Conservation (phyloP, 306 rosid genomes). For the Abrus pulchellus region DNA sequence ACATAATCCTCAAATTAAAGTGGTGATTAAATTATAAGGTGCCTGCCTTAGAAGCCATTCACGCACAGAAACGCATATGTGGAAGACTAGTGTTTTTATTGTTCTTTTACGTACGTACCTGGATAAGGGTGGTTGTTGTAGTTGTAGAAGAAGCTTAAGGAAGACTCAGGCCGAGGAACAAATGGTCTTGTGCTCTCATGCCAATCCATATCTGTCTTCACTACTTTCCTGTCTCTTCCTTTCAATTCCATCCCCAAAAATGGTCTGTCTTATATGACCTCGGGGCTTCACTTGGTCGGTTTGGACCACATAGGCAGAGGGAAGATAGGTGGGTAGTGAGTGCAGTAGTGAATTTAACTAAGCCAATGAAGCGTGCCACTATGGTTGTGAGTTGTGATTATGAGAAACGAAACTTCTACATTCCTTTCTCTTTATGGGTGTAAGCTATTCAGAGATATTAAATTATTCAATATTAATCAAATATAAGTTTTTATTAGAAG, state of each 20-base stretch:
- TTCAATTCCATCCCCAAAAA: slow-evolving; percentile 46
- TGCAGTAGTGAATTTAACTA: neutral
- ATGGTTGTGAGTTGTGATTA: slow-evolving; percentile 36
- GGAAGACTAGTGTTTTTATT: neutral
- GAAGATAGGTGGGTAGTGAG: neutral
- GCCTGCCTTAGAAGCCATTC: slow-evolving; percentile 19
- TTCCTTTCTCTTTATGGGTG: slow-evolving; percentile 44
- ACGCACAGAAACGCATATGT: neutral
- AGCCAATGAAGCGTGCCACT: slow-evolving; percentile 28
- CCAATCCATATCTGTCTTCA: slow-evolving; percentile 76
- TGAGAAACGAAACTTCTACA: slow-evolving; percentile 46
- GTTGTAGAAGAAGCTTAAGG: slow-evolving; percentile 79
- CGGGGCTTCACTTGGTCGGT: slow-evolving; percentile 14
- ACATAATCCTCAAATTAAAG: neutral
- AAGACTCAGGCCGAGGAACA: slow-evolving; percentile 68
- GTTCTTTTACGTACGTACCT: slow-evolving; percentile 63
- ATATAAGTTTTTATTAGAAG: no score
- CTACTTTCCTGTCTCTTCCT: slow-evolving; percentile 42
- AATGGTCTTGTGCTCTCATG: slow-evolving; percentile 64
- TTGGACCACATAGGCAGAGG: slow-evolving; percentile 66
- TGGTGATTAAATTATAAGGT: neutral
- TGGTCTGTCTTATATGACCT: slow-evolving; percentile 53
- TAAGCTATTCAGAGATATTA: neutral
- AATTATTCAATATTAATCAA: no score
- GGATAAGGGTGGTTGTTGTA: slow-evolving; percentile 62